Evolutionary conservation across 495 filamentous ascomycete species (phyloP), one percentile per base, ranked within the genome.

Genomic region (Thermochaetoides thermophila): DNA sequence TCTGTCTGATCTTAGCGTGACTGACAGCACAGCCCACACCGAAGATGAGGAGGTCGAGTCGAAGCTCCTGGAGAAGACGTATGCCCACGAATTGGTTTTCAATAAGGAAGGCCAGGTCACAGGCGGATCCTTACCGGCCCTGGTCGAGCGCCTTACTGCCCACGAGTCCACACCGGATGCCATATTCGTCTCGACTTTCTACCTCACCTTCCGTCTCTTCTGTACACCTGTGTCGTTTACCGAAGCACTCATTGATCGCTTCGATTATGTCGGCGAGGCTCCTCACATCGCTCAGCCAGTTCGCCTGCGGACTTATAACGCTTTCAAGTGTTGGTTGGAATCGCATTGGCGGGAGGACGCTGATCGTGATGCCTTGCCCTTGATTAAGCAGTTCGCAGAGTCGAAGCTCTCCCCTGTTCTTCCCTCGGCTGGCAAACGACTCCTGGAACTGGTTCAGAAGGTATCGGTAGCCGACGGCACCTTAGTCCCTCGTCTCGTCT

Each of bases 311-410:
- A 84, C 95, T 0, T 96, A 92, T 64, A 96, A 99, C 50, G 74
- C 86, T 24, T 82, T 95, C 64, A 99, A 99, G 56, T 77, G 78
- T 19, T 99, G 91, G 91, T 59, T 99, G 4, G 91, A 99, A 57
- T 85, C 79, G 2, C 84, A 96, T 57, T 99, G 91, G 91, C 75
- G 80, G 17, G 72, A 79, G 38, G 74, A 83, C 17, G 67, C 74
- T 17, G 91, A 99, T 52, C 60, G 65, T 36, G 66, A 66, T 5
- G 84, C 86, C 5, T 61, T 96, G 22, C 64, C 69, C 0, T 64
- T 78, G 30, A 89, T 99, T 39, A 56, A 73, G 16, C 53, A 66
- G 15, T 99, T 99, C 49, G 84, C 89, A 17, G 70, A 73, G 41
- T 74, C 68, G 17, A 73, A 75, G 37, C 64, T 99, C 14, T 63